Base-by-base conservation (phyloP, 345 rosid species). In the Gossypium anomalum region DNA sequence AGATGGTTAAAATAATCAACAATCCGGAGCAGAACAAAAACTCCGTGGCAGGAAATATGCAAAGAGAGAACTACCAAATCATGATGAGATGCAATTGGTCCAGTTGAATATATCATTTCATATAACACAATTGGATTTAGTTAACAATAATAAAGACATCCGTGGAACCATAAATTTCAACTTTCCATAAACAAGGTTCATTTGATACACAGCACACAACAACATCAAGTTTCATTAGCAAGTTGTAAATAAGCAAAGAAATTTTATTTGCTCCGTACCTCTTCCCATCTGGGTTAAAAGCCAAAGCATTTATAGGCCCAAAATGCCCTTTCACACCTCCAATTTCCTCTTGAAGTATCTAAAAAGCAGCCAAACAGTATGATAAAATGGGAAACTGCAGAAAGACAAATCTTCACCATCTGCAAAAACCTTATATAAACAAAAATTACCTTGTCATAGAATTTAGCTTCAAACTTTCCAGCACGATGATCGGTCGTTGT, bases 271-370 rank as follows among this genome's bases (percentile, higher is more conserved):
- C 48, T 48, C 13, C 17, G 51, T 89, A 93, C 99, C 98, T 93
- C 84, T 82, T 93, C 38, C 99, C 97, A 78, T 92, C 98, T 25
- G 98, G 99, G 73, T 89, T 92, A 82, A 93, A 93, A 22, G 99
- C 97, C 85, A 96, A 84, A 29, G 97, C 97, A 85, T 96, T 96
- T 23, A 93, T 92, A 47, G 99, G 98, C 71, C 99, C 98, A 81
- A 96, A 96, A 77, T 93, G 99, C 49, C 99, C 98, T 81, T 96
- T 96, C 29, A 96, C 99, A 58, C 99, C 97, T 72, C 98, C 98
- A 60, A 92, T 92, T 81, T 93, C 99, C 76, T 90, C 95, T 87
- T 84, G 86, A 79, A 96, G 89, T 70, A 93, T 86, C 98, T 96
- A 45, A 23, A 44, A 19, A 25, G 59, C 41, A 58, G 16, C 65